Evolutionary conservation across 768 basidiomycete genomes (phyloP), one percentile per base, ranked within the genome.

Genomic region (Hortiboletus flavorubellus): DNA sequence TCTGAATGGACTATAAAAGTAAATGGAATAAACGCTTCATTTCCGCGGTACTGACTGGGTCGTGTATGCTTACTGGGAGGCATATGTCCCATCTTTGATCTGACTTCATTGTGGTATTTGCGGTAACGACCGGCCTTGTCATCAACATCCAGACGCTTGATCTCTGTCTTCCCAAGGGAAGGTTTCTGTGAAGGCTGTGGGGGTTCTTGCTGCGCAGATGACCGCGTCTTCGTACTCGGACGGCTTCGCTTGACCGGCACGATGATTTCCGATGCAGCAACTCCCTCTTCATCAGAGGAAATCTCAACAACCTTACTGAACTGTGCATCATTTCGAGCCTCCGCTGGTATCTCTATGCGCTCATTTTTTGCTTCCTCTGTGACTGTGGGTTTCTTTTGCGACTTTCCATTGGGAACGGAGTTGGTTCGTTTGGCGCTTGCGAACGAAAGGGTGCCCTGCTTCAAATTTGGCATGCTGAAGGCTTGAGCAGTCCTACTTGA

Each of bases 1-100:
- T 85, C 74, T 0, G 71, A 76, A 67, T 93, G 89, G 34, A 91
- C 91, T 93, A 43, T 40, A 46, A 33, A 51, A 51, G 16, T 7
- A 37, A 40, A 39, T 12, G 8, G 21, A 29, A n/a, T 63, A 23
- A 62, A 38, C 31, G 23, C 21, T 14, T 7, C 11, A 33, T 14
- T 34, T 39, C 47, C 42, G 45, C 35, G 33, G 53, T 14, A 42
- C 45, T 16, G 41, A 39, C 15, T 26, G 38, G 38, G 49, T 29
- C 38, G 8, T 44, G 45, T 6, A 37, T 16, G 76, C 87, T 73
- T 65, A 93, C 91, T 80, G 9, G 86, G 79, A 46, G 76, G 63
- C 34, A 81, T 53, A 51, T 80, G 58, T 0, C 82, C 86, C 80
- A 84, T 87, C 63, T 77, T 80, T 73, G 53, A 59, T 53, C 62